A percentile compares a stretch with the other conserved stretches of the same genome.
These are phyloP conservation scores for Calendula officinalis DNA, from an alignment of 129 eudicot genomes.

Conservation along the genomic window DNA sequence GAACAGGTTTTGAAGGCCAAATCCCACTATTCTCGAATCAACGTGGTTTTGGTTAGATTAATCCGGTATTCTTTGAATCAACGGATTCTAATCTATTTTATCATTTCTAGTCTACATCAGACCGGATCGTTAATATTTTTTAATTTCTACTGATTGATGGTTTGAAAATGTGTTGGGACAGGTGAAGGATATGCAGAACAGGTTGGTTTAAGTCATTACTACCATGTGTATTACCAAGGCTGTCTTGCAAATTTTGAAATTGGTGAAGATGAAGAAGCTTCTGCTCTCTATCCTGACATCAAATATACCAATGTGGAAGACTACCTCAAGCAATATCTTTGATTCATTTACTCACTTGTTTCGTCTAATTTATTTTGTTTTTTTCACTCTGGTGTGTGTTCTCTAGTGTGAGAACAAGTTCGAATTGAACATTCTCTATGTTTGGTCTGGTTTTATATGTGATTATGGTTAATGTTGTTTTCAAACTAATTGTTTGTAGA, in stretches of 20 bases:
- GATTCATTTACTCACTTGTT: not conserved
- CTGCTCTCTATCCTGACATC: constrained; percentile 45
- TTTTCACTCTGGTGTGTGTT: constrained; percentile 2
- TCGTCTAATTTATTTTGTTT: not conserved
- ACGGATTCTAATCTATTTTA: too few relatives aligned
- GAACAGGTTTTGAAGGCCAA: too few relatives aligned
- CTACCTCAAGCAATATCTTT: constrained; percentile 42
- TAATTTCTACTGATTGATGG: not conserved
- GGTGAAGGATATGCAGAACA: constrained; percentile 42
- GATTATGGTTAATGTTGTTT: too few relatives aligned
- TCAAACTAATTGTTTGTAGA: too few relatives aligned
- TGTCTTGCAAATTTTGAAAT: constrained; percentile 51
- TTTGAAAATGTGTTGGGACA: constrained; percentile 3
- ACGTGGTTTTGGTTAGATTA: too few relatives aligned
- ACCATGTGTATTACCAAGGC: constrained; percentile 47
- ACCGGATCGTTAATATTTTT: too few relatives aligned
- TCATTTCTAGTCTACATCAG: too few relatives aligned
- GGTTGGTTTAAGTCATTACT: constrained; percentile 48
- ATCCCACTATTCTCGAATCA: too few relatives aligned
- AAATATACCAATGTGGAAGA: constrained; percentile 35
- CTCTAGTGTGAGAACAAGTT: not conserved
- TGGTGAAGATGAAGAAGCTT: constrained; percentile 33
- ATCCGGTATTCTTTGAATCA: too few relatives aligned
- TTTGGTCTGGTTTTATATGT: too few relatives aligned
- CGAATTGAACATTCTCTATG: too few relatives aligned